Base-by-base conservation (phyloP, 1,284 basidiomycete species). In the Austropuccinia psidii region DNA sequence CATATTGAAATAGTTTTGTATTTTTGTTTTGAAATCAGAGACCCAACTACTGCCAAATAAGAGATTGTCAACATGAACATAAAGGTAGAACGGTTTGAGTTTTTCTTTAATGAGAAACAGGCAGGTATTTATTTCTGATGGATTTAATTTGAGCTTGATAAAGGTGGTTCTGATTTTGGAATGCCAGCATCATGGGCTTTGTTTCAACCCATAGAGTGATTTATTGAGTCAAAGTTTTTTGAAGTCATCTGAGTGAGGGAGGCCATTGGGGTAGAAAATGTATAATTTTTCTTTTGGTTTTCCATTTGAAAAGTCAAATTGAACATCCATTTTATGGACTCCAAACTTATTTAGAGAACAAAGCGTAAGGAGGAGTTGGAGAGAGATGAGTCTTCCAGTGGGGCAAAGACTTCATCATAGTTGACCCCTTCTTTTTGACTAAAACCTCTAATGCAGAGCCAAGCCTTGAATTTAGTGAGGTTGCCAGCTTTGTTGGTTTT, bases 391-490 rank as follows among this genome's bases (percentile, higher is more conserved):
- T 21, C 47, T 17, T 27, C 64, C 64, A 6, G 64, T 54, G 5
- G 47, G 64, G 64, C 43, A 39, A 52, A 67, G 4, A 45, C 27
- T 7, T 67, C 47, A 5, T 29, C 8, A 27, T 67, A 67, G n/a
- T 67, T 49, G 35, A 50, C 11, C 5, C 61, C 61, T 31, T 65
- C 61, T 9, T 8, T 50, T 49, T 65, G 61, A 24, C 4, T 15
- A 31, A 67, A 67, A 37, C 45, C 64, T 21, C 43, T 6, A 21
- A 49, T 27, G 29, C 64, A 67, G 5, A 67, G 31, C 17, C 49
- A 6, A 7, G 64, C 64, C 37, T 67, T 67, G 64, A 15, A 67
- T 52, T 54, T 67, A 8, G 45, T 29, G 2, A 67, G 45, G n/a
- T 50, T 54, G 15, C 64, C 64, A 13, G 50, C 47, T 15, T 21